These are phyloP conservation scores for Grosmannia serpens DNA, from an alignment of 2,329 filamentous ascomycete genomes.

Conservation along the genomic window DNA sequence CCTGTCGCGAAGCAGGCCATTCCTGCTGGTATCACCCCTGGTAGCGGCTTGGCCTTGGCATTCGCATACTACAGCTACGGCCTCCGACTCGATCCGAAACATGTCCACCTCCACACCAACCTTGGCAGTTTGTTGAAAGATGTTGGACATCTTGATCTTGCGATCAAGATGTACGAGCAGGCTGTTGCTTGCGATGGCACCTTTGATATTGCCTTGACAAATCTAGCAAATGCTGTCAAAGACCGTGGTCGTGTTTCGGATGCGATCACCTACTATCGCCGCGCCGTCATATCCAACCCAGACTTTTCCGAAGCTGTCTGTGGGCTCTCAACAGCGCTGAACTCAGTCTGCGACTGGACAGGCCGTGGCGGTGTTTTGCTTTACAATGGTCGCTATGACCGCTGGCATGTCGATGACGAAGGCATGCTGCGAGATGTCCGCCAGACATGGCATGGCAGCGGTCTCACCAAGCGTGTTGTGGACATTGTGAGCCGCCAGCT, in stretches of 20 bases:
- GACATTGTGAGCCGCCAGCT: conserved; percentile 86
- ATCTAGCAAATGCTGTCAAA: conserved; percentile 94
- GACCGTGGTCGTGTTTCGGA: conserved; percentile 88
- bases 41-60: conserved; percentile 78
- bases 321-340: conserved; percentile 85
- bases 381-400: conserved; percentile 62
- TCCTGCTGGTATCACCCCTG: conserved; percentile 63
- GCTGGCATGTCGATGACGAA: conserved; percentile 83
- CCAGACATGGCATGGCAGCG: conserved; percentile 49
- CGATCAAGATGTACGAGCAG: conserved; percentile 94
- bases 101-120: conserved; percentile 95
- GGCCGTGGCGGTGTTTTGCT: conserved; percentile 76
- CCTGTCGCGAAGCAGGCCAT: conserved; percentile 30
- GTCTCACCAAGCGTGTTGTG: conserved; percentile 83
- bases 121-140: conserved; percentile 91
- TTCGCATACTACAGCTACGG: conserved; percentile 95
- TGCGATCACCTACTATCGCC: conserved; percentile 82
- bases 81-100: conserved; percentile 69
- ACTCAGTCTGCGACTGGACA: conserved; percentile 92
- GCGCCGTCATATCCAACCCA: conserved; percentile 83
- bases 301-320: conserved; percentile 96
- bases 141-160: conserved; percentile 81
- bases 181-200: conserved; percentile 86
- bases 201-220: conserved; percentile 94
- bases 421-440: conserved; percentile 72